These are phyloP conservation scores for Cupressus sempervirens DNA, from an alignment of 75 land plant genomes.

Conservation along the genomic window DNA sequence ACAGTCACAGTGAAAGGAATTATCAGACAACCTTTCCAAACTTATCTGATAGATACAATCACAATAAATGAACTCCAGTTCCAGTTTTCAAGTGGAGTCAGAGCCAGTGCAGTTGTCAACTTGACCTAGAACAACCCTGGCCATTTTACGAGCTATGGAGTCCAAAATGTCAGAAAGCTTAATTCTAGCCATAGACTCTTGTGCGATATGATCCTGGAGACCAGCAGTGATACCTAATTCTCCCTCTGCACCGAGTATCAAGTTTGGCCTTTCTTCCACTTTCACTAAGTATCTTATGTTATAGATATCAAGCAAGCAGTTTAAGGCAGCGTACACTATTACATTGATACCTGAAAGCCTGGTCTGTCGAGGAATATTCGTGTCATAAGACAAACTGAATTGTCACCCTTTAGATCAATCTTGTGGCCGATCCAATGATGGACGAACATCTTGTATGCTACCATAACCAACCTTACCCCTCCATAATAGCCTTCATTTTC, in stretches of 20 bases:
- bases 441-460: no score
- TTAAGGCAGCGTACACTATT: constrained; percentile 88
- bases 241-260: constrained; percentile 87
- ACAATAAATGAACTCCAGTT: no score
- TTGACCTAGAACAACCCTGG: constrained; percentile 7
- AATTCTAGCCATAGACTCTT: constrained; percentile 73
- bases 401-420: no score
- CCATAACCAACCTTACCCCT: no score
- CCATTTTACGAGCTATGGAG: constrained; percentile 4
- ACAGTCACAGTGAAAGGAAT: no score
- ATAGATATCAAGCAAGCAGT: constrained; percentile 86
- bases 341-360: constrained; percentile 99
- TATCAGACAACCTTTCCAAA: no score
- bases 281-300: constrained; percentile 61
- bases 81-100: constrained; percentile 10
- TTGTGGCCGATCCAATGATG: no score
- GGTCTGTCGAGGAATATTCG: no score
- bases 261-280: constrained; percentile 77
- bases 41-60: no score
- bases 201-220: constrained; percentile 94
- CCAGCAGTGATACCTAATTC: constrained; percentile 98
- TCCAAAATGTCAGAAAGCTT: constrained; percentile 5
- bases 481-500: no score
- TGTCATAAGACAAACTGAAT: no score
- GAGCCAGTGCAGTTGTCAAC: constrained; percentile 13